A percentile compares a stretch with the other conserved stretches of the same genome.
These are phyloP conservation scores for Aspergillus sp. DNA, from an alignment of 2,329 filamentous ascomycete species.

Conservation along the genomic window DNA sequence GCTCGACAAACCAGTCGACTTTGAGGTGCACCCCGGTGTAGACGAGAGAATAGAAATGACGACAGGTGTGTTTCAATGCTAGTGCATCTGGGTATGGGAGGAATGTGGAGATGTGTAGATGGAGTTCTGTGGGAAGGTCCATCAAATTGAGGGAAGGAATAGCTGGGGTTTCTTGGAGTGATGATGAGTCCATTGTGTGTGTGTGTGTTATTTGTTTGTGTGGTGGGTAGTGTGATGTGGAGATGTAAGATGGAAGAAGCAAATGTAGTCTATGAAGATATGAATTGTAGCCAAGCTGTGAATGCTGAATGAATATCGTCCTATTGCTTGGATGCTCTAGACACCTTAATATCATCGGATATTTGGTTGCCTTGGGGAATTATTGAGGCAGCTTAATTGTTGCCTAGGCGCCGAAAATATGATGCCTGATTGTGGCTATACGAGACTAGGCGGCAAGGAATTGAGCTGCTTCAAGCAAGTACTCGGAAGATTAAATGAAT, in stretches of 20 bases:
- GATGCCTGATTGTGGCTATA: conserved; percentile 5
- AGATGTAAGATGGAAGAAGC: neutral
- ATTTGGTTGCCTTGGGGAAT: neutral
- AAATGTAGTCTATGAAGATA: neutral
- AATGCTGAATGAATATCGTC: neutral
- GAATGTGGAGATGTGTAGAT: conserved; percentile 60
- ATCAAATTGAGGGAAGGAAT: conserved; percentile 40
- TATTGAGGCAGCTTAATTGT: neutral
- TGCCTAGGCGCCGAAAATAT: neutral
- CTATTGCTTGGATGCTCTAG: neutral
- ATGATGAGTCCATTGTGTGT: conserved; percentile 6
- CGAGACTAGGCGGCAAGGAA: neutral
- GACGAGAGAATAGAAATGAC: conserved; percentile 65
- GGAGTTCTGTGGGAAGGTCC: conserved; percentile 66
- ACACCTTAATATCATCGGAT: neutral
- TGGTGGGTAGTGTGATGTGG: neutral
- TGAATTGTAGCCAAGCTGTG: neutral
- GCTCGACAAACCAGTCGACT: conserved; percentile 68
- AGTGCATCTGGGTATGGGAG: conserved; percentile 71
- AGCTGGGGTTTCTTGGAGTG: neutral
- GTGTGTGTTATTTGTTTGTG: neutral
- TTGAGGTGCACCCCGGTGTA: conserved; percentile 67
- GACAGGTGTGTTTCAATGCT: conserved; percentile 66
- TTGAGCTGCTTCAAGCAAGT: conserved; percentile 7
- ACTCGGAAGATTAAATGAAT: neutral